Evolutionary conservation across 768 basidiomycete genomes (phyloP).

Genomic region (Boletellus emodensis): DNA sequence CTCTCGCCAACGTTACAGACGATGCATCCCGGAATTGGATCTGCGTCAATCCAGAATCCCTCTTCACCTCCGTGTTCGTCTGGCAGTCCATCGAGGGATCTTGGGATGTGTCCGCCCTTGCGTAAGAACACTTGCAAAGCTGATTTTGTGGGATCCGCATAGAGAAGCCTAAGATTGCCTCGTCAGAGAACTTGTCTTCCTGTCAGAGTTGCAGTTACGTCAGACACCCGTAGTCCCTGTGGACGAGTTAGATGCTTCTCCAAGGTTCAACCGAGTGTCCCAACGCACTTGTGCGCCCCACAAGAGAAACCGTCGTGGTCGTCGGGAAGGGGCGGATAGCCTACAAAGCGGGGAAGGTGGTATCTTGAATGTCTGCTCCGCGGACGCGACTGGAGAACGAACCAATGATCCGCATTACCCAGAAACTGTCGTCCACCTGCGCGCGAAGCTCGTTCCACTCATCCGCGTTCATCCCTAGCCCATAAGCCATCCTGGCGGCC

Average conservation of each 20-base stretch:
- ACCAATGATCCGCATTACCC: constrained; percentile 87
- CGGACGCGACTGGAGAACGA: neutral
- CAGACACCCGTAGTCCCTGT: constrained; percentile 85
- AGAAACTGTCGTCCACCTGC: constrained; percentile 82
- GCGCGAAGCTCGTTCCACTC: constrained; percentile 69
- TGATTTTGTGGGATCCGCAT: constrained; percentile 72
- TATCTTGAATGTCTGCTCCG: neutral
- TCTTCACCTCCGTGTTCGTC: constrained; percentile 52
- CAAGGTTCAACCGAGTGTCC: neutral
- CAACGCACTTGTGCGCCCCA: constrained; percentile 76
- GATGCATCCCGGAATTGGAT: constrained; percentile 77
- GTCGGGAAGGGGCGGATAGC: constrained; percentile 82
- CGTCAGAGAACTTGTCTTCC: constrained; percentile 4
- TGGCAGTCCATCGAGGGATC: constrained; percentile 36
- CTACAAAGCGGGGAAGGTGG: constrained; percentile 32
- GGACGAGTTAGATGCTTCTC: constrained; percentile 4
- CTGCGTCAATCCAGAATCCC: constrained; percentile 78
- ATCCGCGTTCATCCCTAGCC: constrained; percentile 64
- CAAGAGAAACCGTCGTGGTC: constrained; percentile 83
- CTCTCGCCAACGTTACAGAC: constrained; percentile 94
- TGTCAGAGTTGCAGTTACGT: constrained; percentile 48
- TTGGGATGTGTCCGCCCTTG: constrained; percentile 34
- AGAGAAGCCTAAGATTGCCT: constrained; percentile 62
- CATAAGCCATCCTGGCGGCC: constrained; percentile 66
- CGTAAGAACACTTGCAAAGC: constrained; percentile 80